Conservation (phyloP, 1,284 basidiomycete species). For the Coriolopsis trogii region DNA sequence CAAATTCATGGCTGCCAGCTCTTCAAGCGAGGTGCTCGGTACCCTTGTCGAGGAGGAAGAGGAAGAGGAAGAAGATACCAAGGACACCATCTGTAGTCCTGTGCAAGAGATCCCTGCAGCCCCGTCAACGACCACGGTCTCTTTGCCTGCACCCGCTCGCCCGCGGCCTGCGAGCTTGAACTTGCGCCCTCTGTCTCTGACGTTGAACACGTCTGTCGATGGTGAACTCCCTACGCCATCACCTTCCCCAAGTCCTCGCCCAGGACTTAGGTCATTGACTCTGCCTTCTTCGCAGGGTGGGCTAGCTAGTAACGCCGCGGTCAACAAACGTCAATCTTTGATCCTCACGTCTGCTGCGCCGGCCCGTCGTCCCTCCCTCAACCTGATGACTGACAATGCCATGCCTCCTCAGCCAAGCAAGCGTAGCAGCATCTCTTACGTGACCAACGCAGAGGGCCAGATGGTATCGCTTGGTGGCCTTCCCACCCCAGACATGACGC, state of each 20-base stretch:
- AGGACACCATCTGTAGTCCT: conserved; percentile 26
- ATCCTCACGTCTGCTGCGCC: conserved; percentile 29
- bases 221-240: conserved; percentile 57
- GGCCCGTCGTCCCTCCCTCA: conserved; percentile 34
- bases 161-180: conserved; percentile 66
- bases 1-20: conserved; percentile 61
- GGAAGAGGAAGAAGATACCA: conserved; percentile 62
- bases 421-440: conserved; percentile 76
- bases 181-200: conserved; percentile 72
- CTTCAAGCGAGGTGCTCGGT: conserved; percentile 72
- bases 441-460: conserved; percentile 47
- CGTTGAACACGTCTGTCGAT: conserved; percentile 47
- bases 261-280: conserved; percentile 52
- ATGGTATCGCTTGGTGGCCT: conserved; percentile 48
- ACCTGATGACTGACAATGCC: conserved; percentile 28
- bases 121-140: conserved; percentile 24
- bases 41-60: conserved; percentile 83
- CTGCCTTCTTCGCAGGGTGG: conserved; percentile 42
- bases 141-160: conserved; percentile 44
- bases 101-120: conserved; percentile 17
- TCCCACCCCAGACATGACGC: conserved; percentile 75
- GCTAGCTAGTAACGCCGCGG: conserved; percentile 29
- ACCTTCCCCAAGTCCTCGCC: conserved; percentile 46
- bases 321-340: conserved; percentile 33
- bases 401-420: conserved; percentile 24